Evolutionary conservation across 139 green algal genomes (phyloP).

Genomic region (Micractinium conductrix): DNA sequence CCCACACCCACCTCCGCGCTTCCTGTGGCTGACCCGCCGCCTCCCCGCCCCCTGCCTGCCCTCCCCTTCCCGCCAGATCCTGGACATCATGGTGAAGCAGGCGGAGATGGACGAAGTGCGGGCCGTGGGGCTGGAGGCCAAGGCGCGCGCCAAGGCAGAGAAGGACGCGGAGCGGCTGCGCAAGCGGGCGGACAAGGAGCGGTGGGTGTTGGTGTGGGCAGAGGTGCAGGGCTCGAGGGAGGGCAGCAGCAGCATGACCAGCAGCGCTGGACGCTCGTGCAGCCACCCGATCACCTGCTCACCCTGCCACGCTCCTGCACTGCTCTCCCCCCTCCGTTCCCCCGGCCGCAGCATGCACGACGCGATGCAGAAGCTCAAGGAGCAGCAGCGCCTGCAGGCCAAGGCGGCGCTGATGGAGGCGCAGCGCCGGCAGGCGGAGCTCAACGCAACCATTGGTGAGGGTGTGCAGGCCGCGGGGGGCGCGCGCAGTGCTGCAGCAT

Average conservation of each 20-base stretch:
- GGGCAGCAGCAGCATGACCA: too few relatives aligned
- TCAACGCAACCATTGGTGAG: constrained; percentile 24
- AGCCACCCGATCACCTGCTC: neutral
- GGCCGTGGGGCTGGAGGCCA: constrained; percentile 11
- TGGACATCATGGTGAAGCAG: constrained; percentile 21
- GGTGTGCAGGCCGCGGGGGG: neutral
- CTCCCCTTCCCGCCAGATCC: neutral
- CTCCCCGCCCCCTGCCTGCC: neutral
- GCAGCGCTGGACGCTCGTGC: too few relatives aligned
- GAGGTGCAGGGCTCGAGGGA: neutral
- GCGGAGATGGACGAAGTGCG: constrained; percentile 28
- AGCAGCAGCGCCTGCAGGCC: constrained; percentile 19
- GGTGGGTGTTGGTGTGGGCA: neutral
- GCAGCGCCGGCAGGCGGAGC: constrained; percentile 28
- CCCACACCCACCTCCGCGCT: too few relatives aligned
- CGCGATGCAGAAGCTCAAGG: neutral
- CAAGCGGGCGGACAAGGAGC: neutral
- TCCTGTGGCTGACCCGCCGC: neutral
- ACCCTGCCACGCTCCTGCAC: neutral
- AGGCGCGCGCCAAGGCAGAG: constrained; percentile 4
- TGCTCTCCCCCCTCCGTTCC: neutral
- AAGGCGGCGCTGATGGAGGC: constrained; percentile 16
- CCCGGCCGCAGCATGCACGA: neutral
- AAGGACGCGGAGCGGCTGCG: constrained; percentile 21
- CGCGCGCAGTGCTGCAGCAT: too few relatives aligned